Percentiles rank a stretch among this genome's conserved stretches.
Evolutionary conservation across 495 filamentous ascomycete genomes (phyloP).

Genomic region (Polyplosphaeria fusca): DNA sequence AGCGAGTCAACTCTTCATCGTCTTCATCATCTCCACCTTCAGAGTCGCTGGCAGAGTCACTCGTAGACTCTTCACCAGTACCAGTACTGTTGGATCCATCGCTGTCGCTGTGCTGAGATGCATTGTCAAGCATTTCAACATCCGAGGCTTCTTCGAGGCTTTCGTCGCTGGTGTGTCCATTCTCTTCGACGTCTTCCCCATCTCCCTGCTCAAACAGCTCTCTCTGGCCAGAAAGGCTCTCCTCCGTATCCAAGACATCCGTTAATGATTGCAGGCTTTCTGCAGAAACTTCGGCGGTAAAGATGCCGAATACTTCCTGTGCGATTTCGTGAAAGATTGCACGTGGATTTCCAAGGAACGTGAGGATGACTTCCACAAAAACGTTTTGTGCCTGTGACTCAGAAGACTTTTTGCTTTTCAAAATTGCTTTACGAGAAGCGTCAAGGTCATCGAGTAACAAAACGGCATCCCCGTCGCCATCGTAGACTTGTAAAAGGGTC

Average conservation of each 20-base stretch:
- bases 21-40: constrained; percentile 28
- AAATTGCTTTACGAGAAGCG: constrained; percentile 63
- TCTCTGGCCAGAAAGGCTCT: constrained; percentile 77
- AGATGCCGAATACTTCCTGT: constrained; percentile 79
- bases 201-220: constrained; percentile 78
- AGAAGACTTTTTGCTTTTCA: constrained; percentile 45
- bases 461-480: constrained; percentile 78
- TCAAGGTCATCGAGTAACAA: constrained; percentile 71
- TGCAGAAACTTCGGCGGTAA: constrained; percentile 66
- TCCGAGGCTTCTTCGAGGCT: constrained; percentile 41
- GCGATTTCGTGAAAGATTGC: constrained; percentile 80
- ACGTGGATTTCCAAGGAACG: constrained; percentile 82
- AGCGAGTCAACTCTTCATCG: constrained; percentile 29
- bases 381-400: constrained; percentile 33
- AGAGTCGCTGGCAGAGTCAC: constrained; percentile 38
- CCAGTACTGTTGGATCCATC: constrained; percentile 9
- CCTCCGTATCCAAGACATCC: constrained; percentile 62
- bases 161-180: constrained; percentile 49
- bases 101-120: not conserved
- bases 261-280: constrained; percentile 71
- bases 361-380: constrained; percentile 81
- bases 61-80: not conserved
- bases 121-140: constrained; percentile 36
- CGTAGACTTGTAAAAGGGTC: constrained; percentile 82
- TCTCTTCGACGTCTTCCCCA: constrained; percentile 50